A percentile compares a stretch with the other conserved stretches of the same genome.
Evolutionary conservation across 106 monocot genomes (phyloP).

Genomic region (Posidonia australis): DNA sequence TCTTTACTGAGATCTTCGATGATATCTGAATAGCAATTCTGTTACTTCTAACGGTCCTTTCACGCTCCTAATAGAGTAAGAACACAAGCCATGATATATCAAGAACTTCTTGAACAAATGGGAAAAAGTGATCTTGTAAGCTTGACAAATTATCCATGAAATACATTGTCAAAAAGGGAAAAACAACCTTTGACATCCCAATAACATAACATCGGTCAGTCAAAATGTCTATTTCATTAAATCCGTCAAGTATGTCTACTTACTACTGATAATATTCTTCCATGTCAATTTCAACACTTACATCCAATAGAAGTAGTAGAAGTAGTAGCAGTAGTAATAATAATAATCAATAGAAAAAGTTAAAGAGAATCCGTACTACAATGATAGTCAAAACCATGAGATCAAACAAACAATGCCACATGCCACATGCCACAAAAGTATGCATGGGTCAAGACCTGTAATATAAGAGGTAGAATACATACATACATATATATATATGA

Average conservation of each 20-base stretch:
- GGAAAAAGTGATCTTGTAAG: neutral
- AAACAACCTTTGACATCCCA: slow-evolving; percentile 57
- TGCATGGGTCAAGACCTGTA: no score
- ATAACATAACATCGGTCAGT: slow-evolving; percentile 50
- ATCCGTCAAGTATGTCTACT: slow-evolving; percentile 87
- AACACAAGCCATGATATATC: neutral
- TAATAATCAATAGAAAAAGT: no score
- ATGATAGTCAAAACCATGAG: no score
- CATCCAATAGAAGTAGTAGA: neutral
- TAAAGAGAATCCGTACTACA: no score
- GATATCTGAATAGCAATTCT: slow-evolving; percentile 70
- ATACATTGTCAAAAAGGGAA: neutral
- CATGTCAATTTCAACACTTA: slow-evolving; percentile 65
- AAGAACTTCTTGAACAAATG: neutral
- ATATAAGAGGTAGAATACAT: no score
- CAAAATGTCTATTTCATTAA: slow-evolving; percentile 92
- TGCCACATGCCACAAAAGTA: no score
- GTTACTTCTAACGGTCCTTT: slow-evolving; percentile 67
- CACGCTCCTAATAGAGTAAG: slow-evolving; percentile 69
- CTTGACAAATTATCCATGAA: neutral
- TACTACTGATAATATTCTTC: slow-evolving; percentile 97
- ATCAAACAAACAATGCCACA: no score
- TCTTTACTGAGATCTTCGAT: slow-evolving; percentile 26
- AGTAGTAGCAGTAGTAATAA: no score
- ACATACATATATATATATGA: no score